phyloP scores from a whole-genome alignment of 345 rosid genomes.

The Euphorbia tirucalli region DNA sequence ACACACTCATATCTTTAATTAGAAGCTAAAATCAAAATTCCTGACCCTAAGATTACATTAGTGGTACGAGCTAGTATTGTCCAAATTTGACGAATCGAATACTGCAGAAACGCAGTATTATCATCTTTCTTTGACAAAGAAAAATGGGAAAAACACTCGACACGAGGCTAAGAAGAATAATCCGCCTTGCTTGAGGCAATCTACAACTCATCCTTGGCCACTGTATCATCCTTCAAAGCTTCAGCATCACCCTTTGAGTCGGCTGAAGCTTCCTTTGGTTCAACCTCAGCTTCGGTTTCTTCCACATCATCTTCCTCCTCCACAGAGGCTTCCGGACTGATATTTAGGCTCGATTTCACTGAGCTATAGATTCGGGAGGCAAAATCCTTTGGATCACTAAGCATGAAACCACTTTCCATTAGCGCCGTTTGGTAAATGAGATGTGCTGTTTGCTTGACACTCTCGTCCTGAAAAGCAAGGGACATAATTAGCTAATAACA shows the following conservation, averaged over 20 bases:
- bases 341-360: constrained; percentile 64
- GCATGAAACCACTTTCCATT: constrained; percentile 90
- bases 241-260: constrained; percentile 30
- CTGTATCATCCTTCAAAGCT: constrained; percentile 25
- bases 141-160: background rate
- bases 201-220: constrained; percentile 54
- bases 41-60: constrained; percentile 18
- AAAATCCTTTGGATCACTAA: constrained; percentile 77
- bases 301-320: constrained; percentile 78
- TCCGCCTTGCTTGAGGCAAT: constrained; percentile 10
- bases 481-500: background rate
- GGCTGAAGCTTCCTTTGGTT: constrained; percentile 31
- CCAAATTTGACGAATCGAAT: constrained; percentile 1
- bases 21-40: constrained; percentile 24
- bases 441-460: constrained; percentile 71
- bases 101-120: constrained; percentile 16
- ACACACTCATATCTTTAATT: background rate
- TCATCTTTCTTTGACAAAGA: background rate
- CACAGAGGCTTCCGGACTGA: constrained; percentile 68
- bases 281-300: constrained; percentile 43
- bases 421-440: constrained; percentile 93
- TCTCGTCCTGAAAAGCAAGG: constrained; percentile 53
- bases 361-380: constrained; percentile 78
- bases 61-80: constrained; percentile 16
- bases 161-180: too few species aligned